Conservation (phyloP, 208 protist species). For the Crithidia bombi region DNA sequence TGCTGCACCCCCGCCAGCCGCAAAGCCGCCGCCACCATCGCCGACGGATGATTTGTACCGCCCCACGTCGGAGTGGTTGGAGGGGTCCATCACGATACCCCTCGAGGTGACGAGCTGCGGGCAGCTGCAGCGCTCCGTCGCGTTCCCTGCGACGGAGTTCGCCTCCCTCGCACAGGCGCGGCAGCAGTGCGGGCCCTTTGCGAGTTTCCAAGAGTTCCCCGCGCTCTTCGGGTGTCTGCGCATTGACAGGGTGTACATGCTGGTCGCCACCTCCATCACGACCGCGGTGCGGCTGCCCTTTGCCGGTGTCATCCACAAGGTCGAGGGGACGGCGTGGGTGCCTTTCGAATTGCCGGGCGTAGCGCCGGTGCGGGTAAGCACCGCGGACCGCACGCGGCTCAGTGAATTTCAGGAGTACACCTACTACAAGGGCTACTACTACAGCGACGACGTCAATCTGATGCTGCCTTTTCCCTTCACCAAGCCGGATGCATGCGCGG, state of each 20-base stretch:
- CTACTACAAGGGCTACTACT: conserved; percentile 84
- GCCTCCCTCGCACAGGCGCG: conserved; percentile 55
- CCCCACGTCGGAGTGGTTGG: conserved; percentile 29
- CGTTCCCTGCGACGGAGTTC: conserved; percentile 67
- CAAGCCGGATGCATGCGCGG: conserved; percentile 13
- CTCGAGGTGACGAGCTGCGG: conserved; percentile 59
- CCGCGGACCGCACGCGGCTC: conserved; percentile 58
- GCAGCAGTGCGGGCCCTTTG: conserved; percentile 63
- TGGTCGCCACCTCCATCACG: conserved; percentile 65
- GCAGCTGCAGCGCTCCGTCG: conserved; percentile 52
- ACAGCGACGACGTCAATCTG: conserved; percentile 76
- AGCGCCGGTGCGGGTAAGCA: conserved; percentile 47
- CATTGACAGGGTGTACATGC: conserved; percentile 80
- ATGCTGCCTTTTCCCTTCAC: conserved; percentile 80
- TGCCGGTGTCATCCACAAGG: conserved; percentile 55
- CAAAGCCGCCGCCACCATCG: conserved; percentile 8
- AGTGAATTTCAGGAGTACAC: conserved; percentile 73
- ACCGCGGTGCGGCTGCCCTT: conserved; percentile 55
- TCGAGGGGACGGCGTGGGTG: conserved; percentile 78
- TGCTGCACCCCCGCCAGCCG: background rate
- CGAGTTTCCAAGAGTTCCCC: conserved; percentile 58
- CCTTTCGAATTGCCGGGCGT: conserved; percentile 69
- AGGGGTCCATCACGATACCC: conserved; percentile 46
- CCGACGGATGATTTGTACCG: conserved; percentile 36
- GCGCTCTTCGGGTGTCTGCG: conserved; percentile 77